Base-by-base conservation (phyloP, 768 basidiomycete species). In the Trametes meyenii region DNA sequence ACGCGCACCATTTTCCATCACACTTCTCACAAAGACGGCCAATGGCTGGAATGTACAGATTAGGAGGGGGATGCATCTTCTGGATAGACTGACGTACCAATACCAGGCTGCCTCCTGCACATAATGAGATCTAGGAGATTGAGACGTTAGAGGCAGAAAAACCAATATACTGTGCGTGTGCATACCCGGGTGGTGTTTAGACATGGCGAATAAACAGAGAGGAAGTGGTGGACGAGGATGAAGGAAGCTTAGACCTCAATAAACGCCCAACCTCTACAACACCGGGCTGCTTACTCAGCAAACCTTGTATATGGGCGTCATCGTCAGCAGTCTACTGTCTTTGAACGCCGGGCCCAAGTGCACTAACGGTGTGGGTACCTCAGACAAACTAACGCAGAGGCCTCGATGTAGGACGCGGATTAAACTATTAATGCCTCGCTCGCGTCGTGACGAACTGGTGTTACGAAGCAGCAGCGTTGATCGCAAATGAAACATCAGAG, bases 21-120 rank as follows among this genome's bases (percentile, higher is more conserved):
- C 96, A 98, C 75, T 98, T 98, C 78, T 99, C 97, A 75, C 97
- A 99, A 53, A 98, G 83, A 69, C 97, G 91, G 43, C 97, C 97
- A 69, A 98, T 97, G 49, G 97, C 97, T 97, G 67, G 17, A 21
- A 46, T 21, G 58, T 33, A 29, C 39, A 40, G 14, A 35, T 58
- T 42, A 33, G 52, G 71, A 19, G 65, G 63, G 14, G 61, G 48
- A 52, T 55, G 45, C 26, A 54, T 21, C 44, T 29, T 16, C 43
- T 17, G 19, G 35, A 13, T 19, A 29, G 35, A 39, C 10, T 51
- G 6, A 75, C 87, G 66, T 67, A 93, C 96, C 96, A 58, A 98
- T 98, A 65, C 97, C 97, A 68, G 97, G 90, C 76, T 98, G 96
- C 60, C 94, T 89, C 74, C 96, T 83, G 77, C 96, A 99, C 94